Evolutionary conservation across 2,329 filamentous ascomycete genomes (phyloP).

Genomic region (Phaeophleospora eucalypticola): DNA sequence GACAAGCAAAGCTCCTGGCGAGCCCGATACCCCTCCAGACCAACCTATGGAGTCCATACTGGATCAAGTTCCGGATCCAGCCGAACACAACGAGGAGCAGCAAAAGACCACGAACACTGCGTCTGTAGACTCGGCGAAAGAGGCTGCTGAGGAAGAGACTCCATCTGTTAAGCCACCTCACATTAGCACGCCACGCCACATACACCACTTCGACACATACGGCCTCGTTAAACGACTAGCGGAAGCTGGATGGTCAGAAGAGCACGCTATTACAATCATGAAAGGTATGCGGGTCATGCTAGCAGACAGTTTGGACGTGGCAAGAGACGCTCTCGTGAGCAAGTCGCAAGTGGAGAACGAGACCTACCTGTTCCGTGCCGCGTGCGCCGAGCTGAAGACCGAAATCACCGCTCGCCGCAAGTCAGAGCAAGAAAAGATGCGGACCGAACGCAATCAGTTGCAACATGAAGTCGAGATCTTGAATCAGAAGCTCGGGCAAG

Average conservation of each 20-base stretch:
- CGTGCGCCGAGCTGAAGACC: slow-evolving; percentile 84
- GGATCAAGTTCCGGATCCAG: slow-evolving; percentile 27
- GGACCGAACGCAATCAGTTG: slow-evolving; percentile 76
- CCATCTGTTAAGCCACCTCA: slow-evolving; percentile 53
- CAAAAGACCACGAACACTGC: slow-evolving; percentile 6
- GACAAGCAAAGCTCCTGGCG: slow-evolving; percentile 6
- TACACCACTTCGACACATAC: slow-evolving; percentile 97
- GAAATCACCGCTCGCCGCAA: slow-evolving; percentile 78
- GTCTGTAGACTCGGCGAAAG: slow-evolving; percentile 26
- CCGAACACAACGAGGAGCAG: slow-evolving; percentile 20
- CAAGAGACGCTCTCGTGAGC: slow-evolving; percentile 74
- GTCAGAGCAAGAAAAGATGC: slow-evolving; percentile 72
- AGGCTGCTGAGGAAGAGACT: slow-evolving; percentile 36
- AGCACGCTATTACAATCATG: slow-evolving; percentile 82
- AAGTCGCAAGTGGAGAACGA: slow-evolving; percentile 94
- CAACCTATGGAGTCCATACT: slow-evolving; percentile 28
- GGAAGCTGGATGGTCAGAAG: slow-evolving; percentile 64
- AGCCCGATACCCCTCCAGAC: slow-evolving; percentile 16
- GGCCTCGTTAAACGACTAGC: slow-evolving; percentile 77
- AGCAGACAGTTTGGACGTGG: slow-evolving; percentile 73
- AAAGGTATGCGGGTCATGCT: slow-evolving; percentile 80
- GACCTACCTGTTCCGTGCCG: slow-evolving; percentile 87
- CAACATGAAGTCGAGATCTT: slow-evolving; percentile 96
- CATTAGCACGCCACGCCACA: slow-evolving; percentile 70
- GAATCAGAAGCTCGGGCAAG: slow-evolving; percentile 77